These are phyloP conservation scores for Craspedostauros australis DNA, from an alignment of 108 stramenopile species.

Conservation along the genomic window DNA sequence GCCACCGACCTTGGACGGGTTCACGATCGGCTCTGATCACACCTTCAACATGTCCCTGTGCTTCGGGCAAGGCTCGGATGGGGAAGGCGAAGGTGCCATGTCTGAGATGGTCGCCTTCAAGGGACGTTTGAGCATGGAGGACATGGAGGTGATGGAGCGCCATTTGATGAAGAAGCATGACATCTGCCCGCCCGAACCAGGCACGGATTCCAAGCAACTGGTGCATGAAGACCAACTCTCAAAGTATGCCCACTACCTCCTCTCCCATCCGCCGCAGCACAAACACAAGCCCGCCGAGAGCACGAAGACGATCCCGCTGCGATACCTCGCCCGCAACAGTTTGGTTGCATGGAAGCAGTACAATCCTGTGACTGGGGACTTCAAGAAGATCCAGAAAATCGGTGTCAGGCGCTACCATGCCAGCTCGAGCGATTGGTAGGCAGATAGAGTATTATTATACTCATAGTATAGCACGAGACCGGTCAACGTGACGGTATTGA, in stretches of 20 bases:
- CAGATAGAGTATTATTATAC: neutral
- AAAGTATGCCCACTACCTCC: conserved; percentile 54
- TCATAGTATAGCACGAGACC: neutral
- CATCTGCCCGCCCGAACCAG: conserved; percentile 23
- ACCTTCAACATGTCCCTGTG: conserved; percentile 75
- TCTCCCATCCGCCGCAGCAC: conserved; percentile 39
- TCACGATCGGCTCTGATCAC: conserved; percentile 84
- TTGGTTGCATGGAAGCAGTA: conserved; percentile 62
- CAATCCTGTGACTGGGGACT: conserved; percentile 59
- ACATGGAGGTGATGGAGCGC: conserved; percentile 52
- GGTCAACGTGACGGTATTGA: too few relatives aligned
- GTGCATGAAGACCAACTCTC: conserved; percentile 48
- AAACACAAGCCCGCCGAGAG: neutral
- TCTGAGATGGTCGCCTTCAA: conserved; percentile 78
- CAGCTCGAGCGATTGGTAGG: conserved; percentile 58
- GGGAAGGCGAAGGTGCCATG: conserved; percentile 76
- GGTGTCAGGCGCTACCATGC: conserved; percentile 44
- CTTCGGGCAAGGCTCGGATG: conserved; percentile 56
- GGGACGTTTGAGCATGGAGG: conserved; percentile 39
- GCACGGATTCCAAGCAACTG: conserved; percentile 20
- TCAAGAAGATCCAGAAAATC: conserved; percentile 41
- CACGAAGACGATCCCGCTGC: conserved; percentile 42
- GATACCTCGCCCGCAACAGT: conserved; percentile 58
- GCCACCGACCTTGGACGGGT: conserved; percentile 46
- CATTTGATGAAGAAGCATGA: conserved; percentile 73